phyloP scores from a whole-genome alignment of 2,329 filamentous ascomycete species.

The Hypoxylon sp. region DNA sequence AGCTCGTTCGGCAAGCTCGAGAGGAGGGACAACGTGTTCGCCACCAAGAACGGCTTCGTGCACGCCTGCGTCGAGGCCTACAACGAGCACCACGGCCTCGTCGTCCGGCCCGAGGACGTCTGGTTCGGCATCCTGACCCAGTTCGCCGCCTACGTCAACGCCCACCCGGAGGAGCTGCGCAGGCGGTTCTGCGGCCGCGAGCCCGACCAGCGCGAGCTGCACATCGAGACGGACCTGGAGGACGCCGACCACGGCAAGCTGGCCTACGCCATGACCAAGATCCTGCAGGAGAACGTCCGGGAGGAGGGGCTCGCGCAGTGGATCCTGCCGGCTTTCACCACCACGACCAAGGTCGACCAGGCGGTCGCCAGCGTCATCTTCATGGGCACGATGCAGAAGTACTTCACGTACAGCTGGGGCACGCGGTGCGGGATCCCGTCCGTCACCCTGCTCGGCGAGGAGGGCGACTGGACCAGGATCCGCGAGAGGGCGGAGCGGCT shows the following conservation, averaged over 20 bases:
- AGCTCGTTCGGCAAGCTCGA: constrained; percentile 35
- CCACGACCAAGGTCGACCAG: constrained; percentile 53
- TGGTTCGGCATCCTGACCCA: constrained; percentile 59
- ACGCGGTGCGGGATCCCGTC: constrained; percentile 55
- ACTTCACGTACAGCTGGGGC: constrained; percentile 49
- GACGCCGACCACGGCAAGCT: constrained; percentile 44
- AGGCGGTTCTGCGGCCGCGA: constrained; percentile 52
- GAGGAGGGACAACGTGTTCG: constrained; percentile 38
- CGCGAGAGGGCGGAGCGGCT: constrained; percentile 32
- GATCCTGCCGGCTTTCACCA: constrained; percentile 55
- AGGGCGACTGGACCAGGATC: constrained; percentile 51
- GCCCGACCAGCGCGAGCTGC: constrained; percentile 46
- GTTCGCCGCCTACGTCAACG: constrained; percentile 54
- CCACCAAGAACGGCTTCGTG: constrained; percentile 47
- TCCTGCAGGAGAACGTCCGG: constrained; percentile 50
- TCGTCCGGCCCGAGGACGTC: constrained; percentile 58
- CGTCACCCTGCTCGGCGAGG: constrained; percentile 56
- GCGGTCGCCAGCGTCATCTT: constrained; percentile 52
- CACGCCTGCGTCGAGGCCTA: constrained; percentile 50
- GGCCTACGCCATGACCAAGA: constrained; percentile 46
- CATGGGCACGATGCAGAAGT: constrained; percentile 55
- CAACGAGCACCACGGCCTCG: constrained; percentile 53
- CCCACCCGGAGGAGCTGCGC: constrained; percentile 54
- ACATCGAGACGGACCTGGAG: constrained; percentile 27
- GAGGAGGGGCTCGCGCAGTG: constrained; percentile 51